Conservation (phyloP, 352 stramenopile genomes). For the Pythium angustatum region DNA sequence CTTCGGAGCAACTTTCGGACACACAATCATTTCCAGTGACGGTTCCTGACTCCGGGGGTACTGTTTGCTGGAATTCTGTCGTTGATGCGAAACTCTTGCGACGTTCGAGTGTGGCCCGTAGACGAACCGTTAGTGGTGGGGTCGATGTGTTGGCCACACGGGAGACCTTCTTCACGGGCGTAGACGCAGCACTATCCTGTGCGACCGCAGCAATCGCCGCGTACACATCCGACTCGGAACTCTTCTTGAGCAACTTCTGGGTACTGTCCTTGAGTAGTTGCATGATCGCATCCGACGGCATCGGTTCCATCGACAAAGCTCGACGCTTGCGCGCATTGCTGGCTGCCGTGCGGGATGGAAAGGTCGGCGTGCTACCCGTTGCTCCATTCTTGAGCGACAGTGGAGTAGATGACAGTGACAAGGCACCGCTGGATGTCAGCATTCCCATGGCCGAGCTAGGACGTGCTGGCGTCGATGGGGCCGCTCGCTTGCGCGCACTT, state of each 20-base stretch:
- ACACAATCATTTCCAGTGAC: constrained; percentile 21
- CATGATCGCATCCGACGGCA: constrained; percentile 61
- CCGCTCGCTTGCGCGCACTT: neutral
- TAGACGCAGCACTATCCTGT: neutral
- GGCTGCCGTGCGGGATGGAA: neutral
- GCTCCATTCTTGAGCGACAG: neutral
- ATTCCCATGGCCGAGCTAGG: neutral
- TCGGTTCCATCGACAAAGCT: constrained; percentile 69
- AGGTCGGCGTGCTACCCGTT: constrained; percentile 14
- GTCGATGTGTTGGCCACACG: constrained; percentile 8
- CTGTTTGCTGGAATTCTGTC: neutral
- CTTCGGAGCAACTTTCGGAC: constrained; percentile 28
- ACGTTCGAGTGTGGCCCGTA: constrained; percentile 20
- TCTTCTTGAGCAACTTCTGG: constrained; percentile 25
- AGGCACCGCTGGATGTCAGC: neutral
- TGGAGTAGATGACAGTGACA: neutral
- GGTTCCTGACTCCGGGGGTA: neutral
- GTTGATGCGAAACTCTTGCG: constrained; percentile 23
- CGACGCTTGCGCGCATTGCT: constrained; percentile 38
- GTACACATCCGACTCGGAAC: constrained; percentile 15
- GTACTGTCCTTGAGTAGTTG: constrained; percentile 43
- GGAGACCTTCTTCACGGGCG: constrained; percentile 3
- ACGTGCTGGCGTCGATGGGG: neutral
- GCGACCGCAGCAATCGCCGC: neutral
- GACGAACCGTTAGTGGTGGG: constrained; percentile 19